These are phyloP conservation scores for Phytophthora litchii DNA, from an alignment of 352 stramenopile species.

Conservation along the genomic window DNA sequence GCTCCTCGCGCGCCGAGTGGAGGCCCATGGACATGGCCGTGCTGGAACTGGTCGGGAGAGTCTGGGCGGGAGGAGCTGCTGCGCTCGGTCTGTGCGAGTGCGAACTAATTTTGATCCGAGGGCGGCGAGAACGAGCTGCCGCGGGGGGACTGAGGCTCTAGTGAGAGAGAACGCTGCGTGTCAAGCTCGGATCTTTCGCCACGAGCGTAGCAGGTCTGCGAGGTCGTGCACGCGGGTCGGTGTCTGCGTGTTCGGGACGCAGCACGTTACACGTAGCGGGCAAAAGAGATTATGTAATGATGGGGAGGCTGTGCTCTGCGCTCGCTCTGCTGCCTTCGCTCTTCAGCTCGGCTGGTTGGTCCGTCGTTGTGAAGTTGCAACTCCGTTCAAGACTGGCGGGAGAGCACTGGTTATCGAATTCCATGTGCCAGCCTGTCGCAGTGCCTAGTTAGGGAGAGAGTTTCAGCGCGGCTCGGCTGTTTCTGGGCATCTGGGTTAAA, in stretches of 20 bases:
- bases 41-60: slow-evolving; percentile 18
- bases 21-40: slow-evolving; percentile 70
- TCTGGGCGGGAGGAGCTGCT: slow-evolving; percentile 26
- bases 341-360: slow-evolving; percentile 21
- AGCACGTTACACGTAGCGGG: slow-evolving; percentile 46
- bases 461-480: slow-evolving; percentile 30
- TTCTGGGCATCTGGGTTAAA: slow-evolving; percentile 32
- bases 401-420: slow-evolving; percentile 40
- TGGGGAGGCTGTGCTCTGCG: slow-evolving; percentile 36
- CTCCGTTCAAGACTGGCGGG: slow-evolving; percentile 6
- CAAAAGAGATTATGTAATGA: slow-evolving; percentile 87
- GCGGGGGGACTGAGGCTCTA: slow-evolving; percentile 4
- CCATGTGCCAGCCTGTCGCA: slow-evolving; percentile 44
- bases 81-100: slow-evolving; percentile 41
- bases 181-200: slow-evolving; percentile 27
- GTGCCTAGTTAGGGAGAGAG: slow-evolving; percentile 35
- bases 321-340: slow-evolving; percentile 12
- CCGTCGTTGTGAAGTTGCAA: slow-evolving; percentile 36
- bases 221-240: slow-evolving; percentile 5
- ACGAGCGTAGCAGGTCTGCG: slow-evolving; percentile 9
- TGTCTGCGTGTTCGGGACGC: slow-evolving; percentile 24
- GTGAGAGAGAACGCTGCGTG: slow-evolving; percentile 6
- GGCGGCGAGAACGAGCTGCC: slow-evolving; percentile 18
- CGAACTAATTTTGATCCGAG: slow-evolving; percentile 38
- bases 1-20: slow-evolving; percentile 74